Evolutionary conservation across 1,284 basidiomycete species (phyloP), one percentile per base, ranked within the genome.

Genomic region (Heterobasidion occidentale): DNA sequence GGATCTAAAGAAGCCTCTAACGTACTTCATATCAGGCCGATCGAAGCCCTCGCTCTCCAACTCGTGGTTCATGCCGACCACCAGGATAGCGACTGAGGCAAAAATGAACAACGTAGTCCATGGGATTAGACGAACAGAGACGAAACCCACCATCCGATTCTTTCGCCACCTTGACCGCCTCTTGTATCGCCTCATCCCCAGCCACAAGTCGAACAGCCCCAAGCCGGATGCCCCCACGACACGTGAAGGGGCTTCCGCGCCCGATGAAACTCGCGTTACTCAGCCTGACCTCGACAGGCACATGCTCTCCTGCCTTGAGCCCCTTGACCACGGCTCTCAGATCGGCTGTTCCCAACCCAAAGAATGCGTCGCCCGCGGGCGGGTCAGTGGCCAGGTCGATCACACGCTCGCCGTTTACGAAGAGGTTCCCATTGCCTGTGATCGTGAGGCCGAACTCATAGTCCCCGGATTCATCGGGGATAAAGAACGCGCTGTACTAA

Each of bases 361-460:
- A 86, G 69, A 83, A 85, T 69, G 84, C 83, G 54, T 84, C 81
- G 0, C 82, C 82, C 0, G 81, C 80, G 3, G 77, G 79, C 66
- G 84, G 81, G 59, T 77, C 78, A 12, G 79, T 81, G 77, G 81
- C 84, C 62, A 88, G 86, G 65, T 89, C 84, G 52, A 88, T 79
- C 3, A 77, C 70, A 53, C 84, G 64, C 63, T 81, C 65, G 11
- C 76, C 80, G 59, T 88, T 67, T 20, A 90, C 68, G 70, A 75
- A 89, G 7, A 89, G 70, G 64, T 81, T 84, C 4, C 81, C 83
- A 35, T 35, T 27, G 36, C 89, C 90, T 51, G 86, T 80, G 17
- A 81, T 79, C 14, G 78, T 83, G 53, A 92, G 64, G 1, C 88
- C 88, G 56, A 92, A 84, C 63, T 89, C 83, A 63, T 85, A 91